phyloP scores from a whole-genome alignment of 306 rosid species.

The Medicago truncatula region DNA sequence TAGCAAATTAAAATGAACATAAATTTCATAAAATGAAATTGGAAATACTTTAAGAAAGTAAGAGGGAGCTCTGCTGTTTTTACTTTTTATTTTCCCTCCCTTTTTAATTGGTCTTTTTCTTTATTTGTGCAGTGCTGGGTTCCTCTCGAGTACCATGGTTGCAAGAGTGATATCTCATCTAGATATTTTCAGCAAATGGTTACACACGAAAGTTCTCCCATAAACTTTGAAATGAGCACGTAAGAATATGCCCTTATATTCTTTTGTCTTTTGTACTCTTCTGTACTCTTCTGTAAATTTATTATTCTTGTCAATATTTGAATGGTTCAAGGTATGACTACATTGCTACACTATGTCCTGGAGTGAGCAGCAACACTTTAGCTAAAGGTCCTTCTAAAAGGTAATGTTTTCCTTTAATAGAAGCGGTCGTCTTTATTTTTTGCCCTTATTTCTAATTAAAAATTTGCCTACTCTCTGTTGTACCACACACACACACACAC shows the following conservation, averaged over 20 bases:
- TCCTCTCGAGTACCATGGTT: conserved; percentile 84
- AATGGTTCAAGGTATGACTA: conserved; percentile 67
- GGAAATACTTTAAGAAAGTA: not conserved
- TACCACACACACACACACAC: too few species aligned
- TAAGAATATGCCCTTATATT: conserved; percentile 46
- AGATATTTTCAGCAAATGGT: conserved; percentile 73
- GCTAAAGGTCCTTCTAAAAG: conserved; percentile 69
- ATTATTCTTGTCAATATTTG: conserved; percentile 40
- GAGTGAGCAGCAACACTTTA: conserved; percentile 49
- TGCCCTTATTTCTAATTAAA: not conserved
- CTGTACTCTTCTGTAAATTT: conserved; percentile 14
- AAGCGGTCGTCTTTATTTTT: conserved; percentile 21
- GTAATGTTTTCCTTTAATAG: conserved; percentile 47
- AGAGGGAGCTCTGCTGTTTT: not conserved
- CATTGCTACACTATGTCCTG: conserved; percentile 75
- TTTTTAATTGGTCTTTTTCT: conserved; percentile 24
- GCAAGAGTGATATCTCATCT: conserved; percentile 72
- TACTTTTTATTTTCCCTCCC: not conserved
- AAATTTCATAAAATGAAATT: not conserved
- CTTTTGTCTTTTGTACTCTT: conserved; percentile 27
- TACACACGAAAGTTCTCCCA: conserved; percentile 59
- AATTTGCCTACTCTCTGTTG: conserved; percentile 30
- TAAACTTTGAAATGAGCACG: conserved; percentile 78
- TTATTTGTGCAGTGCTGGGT: conserved; percentile 68
- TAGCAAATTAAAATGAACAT: not conserved